phyloP scores from a whole-genome alignment of 768 basidiomycete genomes.

The Lactarius psammicola region DNA sequence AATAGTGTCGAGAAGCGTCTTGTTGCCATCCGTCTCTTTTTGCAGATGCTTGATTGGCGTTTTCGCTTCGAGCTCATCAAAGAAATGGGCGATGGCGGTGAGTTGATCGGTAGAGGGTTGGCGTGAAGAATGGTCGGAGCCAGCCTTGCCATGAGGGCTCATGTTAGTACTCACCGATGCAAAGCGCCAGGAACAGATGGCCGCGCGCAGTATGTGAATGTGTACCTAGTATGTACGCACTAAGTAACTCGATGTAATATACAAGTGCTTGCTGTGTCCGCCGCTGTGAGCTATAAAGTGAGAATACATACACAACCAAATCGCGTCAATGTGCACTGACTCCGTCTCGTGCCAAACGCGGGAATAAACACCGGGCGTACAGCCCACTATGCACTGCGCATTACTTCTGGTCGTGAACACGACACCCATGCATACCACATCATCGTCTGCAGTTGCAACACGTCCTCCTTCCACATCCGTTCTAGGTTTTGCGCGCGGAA shows the following conservation, averaged over 20 bases:
- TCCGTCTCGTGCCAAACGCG: conserved; percentile 16
- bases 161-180: not conserved
- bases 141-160: not conserved
- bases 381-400: not conserved
- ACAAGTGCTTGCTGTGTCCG: conserved; percentile 21
- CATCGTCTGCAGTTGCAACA: conserved; percentile 85
- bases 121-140: not conserved
- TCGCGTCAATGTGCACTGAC: not conserved
- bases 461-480: conserved; percentile 90
- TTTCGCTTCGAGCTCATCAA: conserved; percentile 18
- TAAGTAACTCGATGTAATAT: conserved; percentile 18
- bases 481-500: conserved; percentile 86
- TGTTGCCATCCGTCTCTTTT: conserved; percentile 16
- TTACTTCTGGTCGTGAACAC: conserved; percentile 40
- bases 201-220: not conserved
- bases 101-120: conserved; percentile 13
- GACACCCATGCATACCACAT: conserved; percentile 93
- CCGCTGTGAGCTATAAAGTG: conserved; percentile 9
- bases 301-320: conserved; percentile 26
- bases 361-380: not conserved
- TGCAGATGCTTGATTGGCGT: conserved; percentile 9
- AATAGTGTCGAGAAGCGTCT: conserved; percentile 25
- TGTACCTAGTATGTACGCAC: conserved; percentile 8
- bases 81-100: conserved; percentile 8
- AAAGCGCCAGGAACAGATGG: not conserved